Evolutionary conservation across 352 stramenopile species (phyloP).

Genomic region (Pythium pectinolyticum): DNA sequence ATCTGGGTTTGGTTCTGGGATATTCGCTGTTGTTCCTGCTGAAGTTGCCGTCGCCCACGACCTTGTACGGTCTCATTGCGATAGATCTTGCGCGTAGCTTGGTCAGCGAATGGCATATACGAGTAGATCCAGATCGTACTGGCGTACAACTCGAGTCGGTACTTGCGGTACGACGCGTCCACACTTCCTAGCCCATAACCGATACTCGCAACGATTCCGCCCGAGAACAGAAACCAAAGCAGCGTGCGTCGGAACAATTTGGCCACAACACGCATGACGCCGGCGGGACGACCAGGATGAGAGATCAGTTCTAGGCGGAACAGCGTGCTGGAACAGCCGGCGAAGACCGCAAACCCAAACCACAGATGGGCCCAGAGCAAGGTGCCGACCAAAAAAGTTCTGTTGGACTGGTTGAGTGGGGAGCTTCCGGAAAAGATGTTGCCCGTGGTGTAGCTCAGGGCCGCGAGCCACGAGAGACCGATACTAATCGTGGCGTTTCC

Average conservation of each 20-base stretch:
- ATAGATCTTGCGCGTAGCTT: conserved; percentile 7
- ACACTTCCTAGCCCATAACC: not conserved
- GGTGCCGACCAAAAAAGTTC: not conserved
- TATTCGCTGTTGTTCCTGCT: not conserved
- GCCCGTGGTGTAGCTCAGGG: conserved; percentile 14
- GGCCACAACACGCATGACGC: not conserved
- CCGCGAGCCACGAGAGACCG: conserved; percentile 13
- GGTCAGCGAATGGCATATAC: conserved; percentile 3
- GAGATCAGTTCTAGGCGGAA: not conserved
- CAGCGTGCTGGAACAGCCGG: conserved; percentile 1
- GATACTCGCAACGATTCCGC: not conserved
- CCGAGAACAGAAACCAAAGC: conserved; percentile 1
- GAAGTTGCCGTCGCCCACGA: not conserved
- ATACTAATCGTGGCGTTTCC: conserved; percentile 11
- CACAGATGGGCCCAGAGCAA: conserved; percentile 13
- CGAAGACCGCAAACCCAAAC: conserved; percentile 4
- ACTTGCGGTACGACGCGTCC: not conserved
- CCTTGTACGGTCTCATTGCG: conserved; percentile 14
- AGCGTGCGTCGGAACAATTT: not conserved
- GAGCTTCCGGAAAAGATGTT: conserved; percentile 14
- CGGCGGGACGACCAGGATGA: not conserved
- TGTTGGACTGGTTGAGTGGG: not conserved
- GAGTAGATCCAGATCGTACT: conserved; percentile 4
- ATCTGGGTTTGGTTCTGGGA: no score
- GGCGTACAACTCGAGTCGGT: conserved; percentile 16